A percentile compares a stretch with the other conserved stretches of the same genome.
Conservation (phyloP, 805 yeast genomes). For the Candida suzukii region DNA sequence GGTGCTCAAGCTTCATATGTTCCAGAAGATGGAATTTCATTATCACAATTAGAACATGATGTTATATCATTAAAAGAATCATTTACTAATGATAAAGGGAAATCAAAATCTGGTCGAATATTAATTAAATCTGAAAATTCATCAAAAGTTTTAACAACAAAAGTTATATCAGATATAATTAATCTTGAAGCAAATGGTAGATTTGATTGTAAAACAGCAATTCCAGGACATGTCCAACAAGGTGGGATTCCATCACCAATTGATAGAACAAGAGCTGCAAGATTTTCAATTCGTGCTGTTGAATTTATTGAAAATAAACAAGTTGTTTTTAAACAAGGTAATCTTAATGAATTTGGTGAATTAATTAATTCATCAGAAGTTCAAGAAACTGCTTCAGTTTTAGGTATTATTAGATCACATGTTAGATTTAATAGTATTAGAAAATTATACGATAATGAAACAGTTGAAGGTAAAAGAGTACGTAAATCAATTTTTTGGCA, state of each 20-base stretch:
- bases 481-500: slow-evolving; percentile 88
- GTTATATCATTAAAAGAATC: slow-evolving; percentile 60
- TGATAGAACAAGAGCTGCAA: slow-evolving; percentile 84
- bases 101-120: slow-evolving; percentile 78
- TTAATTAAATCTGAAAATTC: slow-evolving; percentile 80
- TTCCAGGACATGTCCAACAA: slow-evolving; percentile 98
- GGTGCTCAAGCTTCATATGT: slow-evolving; percentile 91
- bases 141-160: slow-evolving; percentile 74
- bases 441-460: slow-evolving; percentile 78
- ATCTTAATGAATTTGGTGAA: slow-evolving; percentile 24
- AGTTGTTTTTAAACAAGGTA: background rate
- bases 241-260: slow-evolving; percentile 94
- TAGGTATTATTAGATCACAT: slow-evolving; percentile 77
- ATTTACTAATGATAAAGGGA: slow-evolving; percentile 69
- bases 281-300: slow-evolving; percentile 85
- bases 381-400: slow-evolving; percentile 61
- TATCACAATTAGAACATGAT: slow-evolving; percentile 69
- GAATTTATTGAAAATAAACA: slow-evolving; percentile 68
- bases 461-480: slow-evolving; percentile 74
- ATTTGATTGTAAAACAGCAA: slow-evolving; percentile 89
- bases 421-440: slow-evolving; percentile 68
- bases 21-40: slow-evolving; percentile 76
- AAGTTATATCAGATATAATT: slow-evolving; percentile 76
- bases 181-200: slow-evolving; percentile 64
- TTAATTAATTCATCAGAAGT: slow-evolving; percentile 19